Percentiles rank a stretch among this genome's conserved stretches.
phyloP scores from a whole-genome alignment of 768 basidiomycete genomes.

The Mycena leptocephala region DNA sequence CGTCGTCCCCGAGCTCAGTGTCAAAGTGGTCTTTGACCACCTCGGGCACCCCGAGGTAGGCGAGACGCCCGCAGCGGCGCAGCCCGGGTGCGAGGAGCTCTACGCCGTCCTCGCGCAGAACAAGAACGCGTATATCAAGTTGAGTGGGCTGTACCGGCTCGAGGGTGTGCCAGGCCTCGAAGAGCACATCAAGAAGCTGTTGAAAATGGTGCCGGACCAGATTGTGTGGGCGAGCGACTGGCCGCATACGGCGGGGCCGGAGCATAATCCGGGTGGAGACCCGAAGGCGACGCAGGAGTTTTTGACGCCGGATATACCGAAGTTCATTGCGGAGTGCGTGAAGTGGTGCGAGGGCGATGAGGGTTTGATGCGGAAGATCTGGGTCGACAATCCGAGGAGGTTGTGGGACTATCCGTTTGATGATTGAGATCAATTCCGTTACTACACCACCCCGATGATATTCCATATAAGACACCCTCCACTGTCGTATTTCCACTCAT shows the following conservation, averaged over 20 bases:
- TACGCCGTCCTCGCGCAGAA: not conserved
- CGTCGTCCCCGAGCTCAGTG: not conserved
- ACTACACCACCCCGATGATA: too few relatives aligned
- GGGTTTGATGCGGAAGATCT: not conserved
- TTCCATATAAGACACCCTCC: too few relatives aligned
- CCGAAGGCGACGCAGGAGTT: slow-evolving; percentile 1
- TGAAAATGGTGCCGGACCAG: slow-evolving; percentile 1
- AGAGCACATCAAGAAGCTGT: not conserved
- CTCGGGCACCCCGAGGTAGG: not conserved
- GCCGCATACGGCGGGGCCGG: not conserved
- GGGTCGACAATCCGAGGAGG: slow-evolving; percentile 1
- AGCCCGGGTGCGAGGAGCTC: not conserved
- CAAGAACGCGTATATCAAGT: not conserved
- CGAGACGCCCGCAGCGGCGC: not conserved
- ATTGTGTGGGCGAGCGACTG: slow-evolving; percentile 2
- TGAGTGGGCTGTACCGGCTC: not conserved
- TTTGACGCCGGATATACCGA: not conserved
- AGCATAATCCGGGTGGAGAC: slow-evolving; percentile 1
- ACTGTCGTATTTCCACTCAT: too few relatives aligned
- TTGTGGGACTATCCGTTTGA: slow-evolving; percentile 6
- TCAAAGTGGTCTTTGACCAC: slow-evolving; percentile 7
- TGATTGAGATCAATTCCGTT: not conserved
- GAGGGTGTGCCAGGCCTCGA: slow-evolving; percentile 1
- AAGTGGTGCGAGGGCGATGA: slow-evolving; percentile 2
- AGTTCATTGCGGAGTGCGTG: slow-evolving; percentile 1